Percentiles rank a stretch among this genome's conserved stretches.
Evolutionary conservation across 1,284 basidiomycete species (phyloP).

Genomic region (Entoloma clypeatum): DNA sequence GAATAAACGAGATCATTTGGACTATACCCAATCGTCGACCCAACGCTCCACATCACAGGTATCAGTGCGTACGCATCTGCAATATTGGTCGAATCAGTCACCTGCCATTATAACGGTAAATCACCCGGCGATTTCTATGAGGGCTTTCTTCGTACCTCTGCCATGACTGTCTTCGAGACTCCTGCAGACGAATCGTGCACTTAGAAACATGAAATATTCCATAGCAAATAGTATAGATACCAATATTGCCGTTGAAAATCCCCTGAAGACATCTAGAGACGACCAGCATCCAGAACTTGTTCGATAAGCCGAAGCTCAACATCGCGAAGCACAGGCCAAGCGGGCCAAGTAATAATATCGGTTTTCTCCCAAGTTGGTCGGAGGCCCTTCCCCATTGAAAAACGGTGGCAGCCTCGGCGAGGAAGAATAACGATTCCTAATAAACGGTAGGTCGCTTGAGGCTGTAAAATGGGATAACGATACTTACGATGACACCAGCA

Average conservation of each 20-base stretch:
- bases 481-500: slow-evolving; percentile 42
- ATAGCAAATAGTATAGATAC: slow-evolving; percentile 3
- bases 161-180: slow-evolving; percentile 43
- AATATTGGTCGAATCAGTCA: slow-evolving; percentile 44
- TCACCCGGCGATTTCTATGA: not conserved
- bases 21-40: slow-evolving; percentile 39
- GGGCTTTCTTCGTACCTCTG: slow-evolving; percentile 34
- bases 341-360: slow-evolving; percentile 35
- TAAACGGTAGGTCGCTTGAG: not conserved
- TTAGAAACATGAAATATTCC: not conserved
- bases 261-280: slow-evolving; percentile 17
- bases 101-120: slow-evolving; percentile 9
- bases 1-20: not conserved
- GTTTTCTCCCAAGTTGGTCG: slow-evolving; percentile 34
- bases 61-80: slow-evolving; percentile 44
- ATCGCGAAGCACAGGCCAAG: slow-evolving; percentile 33
- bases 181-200: slow-evolving; percentile 10
- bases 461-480: not conserved
- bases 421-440: slow-evolving; percentile 35
- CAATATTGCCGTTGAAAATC: slow-evolving; percentile 34
- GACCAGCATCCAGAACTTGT: slow-evolving; percentile 18
- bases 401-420: slow-evolving; percentile 34
- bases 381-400: slow-evolving; percentile 38
- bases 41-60: slow-evolving; percentile 46
- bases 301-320: slow-evolving; percentile 35